Conservation (phyloP, 129 eudicot genomes). For the Arctium lappa region DNA sequence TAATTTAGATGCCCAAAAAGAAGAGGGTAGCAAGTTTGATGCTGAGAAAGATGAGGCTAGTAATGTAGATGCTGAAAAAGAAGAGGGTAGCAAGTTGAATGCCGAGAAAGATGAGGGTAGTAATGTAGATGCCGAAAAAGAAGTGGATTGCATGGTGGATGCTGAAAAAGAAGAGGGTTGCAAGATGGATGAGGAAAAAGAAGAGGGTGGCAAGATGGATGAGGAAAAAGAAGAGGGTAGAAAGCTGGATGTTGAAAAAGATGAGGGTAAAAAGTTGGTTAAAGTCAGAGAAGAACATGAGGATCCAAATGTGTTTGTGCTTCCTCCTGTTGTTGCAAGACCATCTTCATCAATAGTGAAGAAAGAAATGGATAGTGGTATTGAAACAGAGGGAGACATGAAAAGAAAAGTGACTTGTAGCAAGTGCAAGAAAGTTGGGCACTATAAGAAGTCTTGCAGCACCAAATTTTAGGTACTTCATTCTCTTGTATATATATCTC, state of each 20-base stretch:
- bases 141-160: background rate
- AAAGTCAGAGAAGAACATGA: conserved; percentile 20
- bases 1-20: background rate
- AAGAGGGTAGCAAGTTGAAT: background rate
- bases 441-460: conserved; percentile 56
- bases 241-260: background rate
- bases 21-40: background rate
- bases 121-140: conserved; percentile 9
- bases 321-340: conserved; percentile 51
- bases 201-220: conserved; percentile 4
- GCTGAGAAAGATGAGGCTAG: background rate
- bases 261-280: background rate
- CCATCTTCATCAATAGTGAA: conserved; percentile 26
- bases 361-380: conserved; percentile 31
- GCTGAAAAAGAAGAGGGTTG: background rate
- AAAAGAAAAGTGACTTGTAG: conserved; percentile 60
- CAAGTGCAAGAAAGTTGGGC: conserved; percentile 63
- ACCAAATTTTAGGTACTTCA: conserved; percentile 3
- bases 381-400: conserved; percentile 36
- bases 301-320: conserved; percentile 47
- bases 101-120: conserved; percentile 7
- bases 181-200: background rate
- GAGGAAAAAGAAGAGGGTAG: background rate
- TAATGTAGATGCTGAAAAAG: background rate
- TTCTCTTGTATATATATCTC: conserved; percentile 9